phyloP scores from a whole-genome alignment of 306 rosid genomes.

The Corylus americana region DNA sequence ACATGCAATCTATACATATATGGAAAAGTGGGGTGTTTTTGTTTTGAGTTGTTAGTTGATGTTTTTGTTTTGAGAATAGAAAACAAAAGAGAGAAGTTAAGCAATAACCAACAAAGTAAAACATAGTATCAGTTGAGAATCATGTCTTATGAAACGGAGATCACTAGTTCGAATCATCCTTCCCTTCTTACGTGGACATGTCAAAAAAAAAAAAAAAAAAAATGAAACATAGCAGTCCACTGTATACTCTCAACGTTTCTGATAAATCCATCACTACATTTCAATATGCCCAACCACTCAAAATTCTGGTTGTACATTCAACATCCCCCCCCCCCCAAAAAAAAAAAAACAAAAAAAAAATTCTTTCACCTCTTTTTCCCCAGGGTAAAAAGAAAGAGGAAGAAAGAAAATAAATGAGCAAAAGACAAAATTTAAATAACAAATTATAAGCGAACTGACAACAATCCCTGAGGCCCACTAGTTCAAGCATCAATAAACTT shows the following conservation, averaged over 20 bases:
- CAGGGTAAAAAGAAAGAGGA: too few species aligned
- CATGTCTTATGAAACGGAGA: too few species aligned
- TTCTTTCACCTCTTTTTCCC: too few species aligned
- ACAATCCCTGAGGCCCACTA: neutral
- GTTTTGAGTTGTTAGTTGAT: too few species aligned
- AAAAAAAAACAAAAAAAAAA: too few species aligned
- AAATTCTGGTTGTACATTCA: neutral
- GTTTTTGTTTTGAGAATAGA: too few species aligned
- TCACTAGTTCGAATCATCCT: too few species aligned
- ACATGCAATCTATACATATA: neutral
- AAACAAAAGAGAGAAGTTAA: neutral
- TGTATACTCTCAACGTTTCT: neutral
- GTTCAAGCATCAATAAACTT: neutral
- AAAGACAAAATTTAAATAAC: neutral
- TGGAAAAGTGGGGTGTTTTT: neutral
- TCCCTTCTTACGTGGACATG: too few species aligned
- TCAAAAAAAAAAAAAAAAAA: too few species aligned
- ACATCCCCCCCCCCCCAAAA: too few species aligned
- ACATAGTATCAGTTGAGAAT: neutral
- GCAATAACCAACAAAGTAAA: conserved; percentile 4
- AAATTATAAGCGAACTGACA: neutral
- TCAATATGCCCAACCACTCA: neutral
- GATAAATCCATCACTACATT: conserved; percentile 7
- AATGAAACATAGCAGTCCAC: neutral
- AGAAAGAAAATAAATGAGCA: too few species aligned